Evolutionary conservation across 2,329 filamentous ascomycete species (phyloP), one percentile per base, ranked within the genome.

Genomic region (Colletotrichum incanum): DNA sequence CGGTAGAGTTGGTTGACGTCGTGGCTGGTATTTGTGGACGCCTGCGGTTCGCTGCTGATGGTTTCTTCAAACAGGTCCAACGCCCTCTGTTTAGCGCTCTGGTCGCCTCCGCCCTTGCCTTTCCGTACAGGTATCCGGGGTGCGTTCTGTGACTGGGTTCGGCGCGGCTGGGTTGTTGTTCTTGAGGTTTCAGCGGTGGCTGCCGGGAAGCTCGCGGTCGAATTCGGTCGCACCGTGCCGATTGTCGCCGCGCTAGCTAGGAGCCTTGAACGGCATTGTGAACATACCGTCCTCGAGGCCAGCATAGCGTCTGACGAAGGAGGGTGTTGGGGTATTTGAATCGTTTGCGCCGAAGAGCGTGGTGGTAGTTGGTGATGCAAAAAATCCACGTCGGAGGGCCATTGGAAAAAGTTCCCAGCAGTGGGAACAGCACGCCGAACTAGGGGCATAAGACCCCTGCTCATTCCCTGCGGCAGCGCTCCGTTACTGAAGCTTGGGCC

Each of bases 251-350:
- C 59, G 43, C 54, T 49, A 37, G 66, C 59, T 43, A 74, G 52
- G 12, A 75, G 65, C 62, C 59, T 72, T 23, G 54, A 67, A 28
- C 73, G 77, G 74, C 82, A 84, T 76, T 78, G 80, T 73, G 77
- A 78, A 76, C 82, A 84, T 70, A 78, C 75, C 45, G 77, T 76
- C 67, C 81, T 77, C 67, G 82, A 78, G 65, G 79, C 75, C 74
- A 79, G 78, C 82, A 84, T 84, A 61, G 65, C 73, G 73, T 55
- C 47, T 61, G 55, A 41, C 58, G 34, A 23, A 12, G 54, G 60
- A 26, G 9, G 20, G 54, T 54, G 39, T 69, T 47, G 54, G 31
- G 52, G 18, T 20, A 26, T 23, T 23, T 9, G 11, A 18, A 8
- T 3, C 50, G 20, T 47, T 67, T 56, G 68, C 49, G 56, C 16